These are phyloP conservation scores for Phaeophleospora eucalypticola DNA, from an alignment of 2,329 filamentous ascomycete species.

Conservation along the genomic window DNA sequence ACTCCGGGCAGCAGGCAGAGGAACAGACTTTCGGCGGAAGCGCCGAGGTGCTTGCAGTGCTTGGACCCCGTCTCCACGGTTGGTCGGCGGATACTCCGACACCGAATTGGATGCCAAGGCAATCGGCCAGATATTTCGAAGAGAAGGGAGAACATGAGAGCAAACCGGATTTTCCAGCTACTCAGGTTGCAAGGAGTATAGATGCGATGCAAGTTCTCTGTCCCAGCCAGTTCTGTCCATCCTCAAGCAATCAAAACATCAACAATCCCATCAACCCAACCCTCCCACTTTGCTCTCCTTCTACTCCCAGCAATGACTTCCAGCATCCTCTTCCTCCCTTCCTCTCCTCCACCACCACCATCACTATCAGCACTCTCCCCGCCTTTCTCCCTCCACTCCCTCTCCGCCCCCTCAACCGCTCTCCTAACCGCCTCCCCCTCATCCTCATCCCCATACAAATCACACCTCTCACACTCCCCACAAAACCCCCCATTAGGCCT, in stretches of 20 bases:
- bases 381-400: constrained; percentile 44
- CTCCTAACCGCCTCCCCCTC: constrained; percentile 40
- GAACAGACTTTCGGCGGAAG: no score
- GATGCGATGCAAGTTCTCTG: no score
- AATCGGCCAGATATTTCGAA: no score
- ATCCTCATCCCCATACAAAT: constrained; percentile 48
- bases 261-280: constrained; percentile 17
- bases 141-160: no score
- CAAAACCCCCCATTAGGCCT: constrained; percentile 74
- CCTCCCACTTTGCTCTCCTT: constrained; percentile 19
- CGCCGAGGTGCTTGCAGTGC: no score
- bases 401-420: constrained; percentile 43
- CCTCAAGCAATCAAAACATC: constrained; percentile 18
- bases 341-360: constrained; percentile 4
- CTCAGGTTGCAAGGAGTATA: no score
- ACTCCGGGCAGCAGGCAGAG: no score
- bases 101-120: no score
- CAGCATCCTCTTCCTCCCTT: constrained; percentile 32
- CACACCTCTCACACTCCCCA: constrained; percentile 64
- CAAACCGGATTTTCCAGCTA: no score
- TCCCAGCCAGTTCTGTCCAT: neutral
- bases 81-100: no score
- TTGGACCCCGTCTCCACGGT: no score
- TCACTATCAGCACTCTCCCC: no score
- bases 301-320: constrained; percentile 17